Conservation (phyloP, 257 asterid genomes). For the Orobanche coerulescens region DNA sequence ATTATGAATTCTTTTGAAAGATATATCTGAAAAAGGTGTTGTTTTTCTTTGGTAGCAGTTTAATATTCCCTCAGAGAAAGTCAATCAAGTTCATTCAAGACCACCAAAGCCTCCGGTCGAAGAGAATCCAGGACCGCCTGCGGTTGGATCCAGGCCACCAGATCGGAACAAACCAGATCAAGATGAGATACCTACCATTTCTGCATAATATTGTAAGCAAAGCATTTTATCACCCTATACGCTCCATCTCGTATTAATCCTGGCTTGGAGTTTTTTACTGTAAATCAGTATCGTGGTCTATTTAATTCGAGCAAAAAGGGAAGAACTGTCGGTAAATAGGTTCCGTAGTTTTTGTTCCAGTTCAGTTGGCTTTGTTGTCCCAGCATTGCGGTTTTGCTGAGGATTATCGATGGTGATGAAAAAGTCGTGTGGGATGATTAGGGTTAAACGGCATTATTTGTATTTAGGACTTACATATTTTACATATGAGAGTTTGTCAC, state of each 20-base stretch:
- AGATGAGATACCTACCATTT: constrained; percentile 39
- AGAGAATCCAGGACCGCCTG: constrained; percentile 27
- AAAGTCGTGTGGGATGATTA: not conserved
- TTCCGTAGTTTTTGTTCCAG: not conserved
- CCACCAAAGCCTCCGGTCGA: constrained; percentile 30
- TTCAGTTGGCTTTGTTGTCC: not conserved
- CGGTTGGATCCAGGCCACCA: constrained; percentile 18
- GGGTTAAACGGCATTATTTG: not conserved
- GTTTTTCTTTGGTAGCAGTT: constrained; percentile 28
- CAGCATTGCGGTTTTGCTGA: not conserved
- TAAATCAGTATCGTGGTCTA: not conserved
- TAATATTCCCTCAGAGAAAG: constrained; percentile 35
- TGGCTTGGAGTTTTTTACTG: not conserved
- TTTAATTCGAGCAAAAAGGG: not conserved
- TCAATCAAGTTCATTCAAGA: constrained; percentile 37
- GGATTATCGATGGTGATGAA: constrained; percentile 2
- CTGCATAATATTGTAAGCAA: constrained; percentile 34
- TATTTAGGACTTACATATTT: not conserved
- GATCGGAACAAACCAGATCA: not conserved
- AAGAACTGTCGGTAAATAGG: not conserved
- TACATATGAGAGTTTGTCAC: not conserved
- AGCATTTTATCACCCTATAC: not conserved
- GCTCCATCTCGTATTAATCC: not conserved
- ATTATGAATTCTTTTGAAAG: not conserved
- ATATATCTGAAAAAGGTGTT: not conserved